phyloP scores from a whole-genome alignment of 805 yeast species.

The Wickerhamiella allomyrinae region DNA sequence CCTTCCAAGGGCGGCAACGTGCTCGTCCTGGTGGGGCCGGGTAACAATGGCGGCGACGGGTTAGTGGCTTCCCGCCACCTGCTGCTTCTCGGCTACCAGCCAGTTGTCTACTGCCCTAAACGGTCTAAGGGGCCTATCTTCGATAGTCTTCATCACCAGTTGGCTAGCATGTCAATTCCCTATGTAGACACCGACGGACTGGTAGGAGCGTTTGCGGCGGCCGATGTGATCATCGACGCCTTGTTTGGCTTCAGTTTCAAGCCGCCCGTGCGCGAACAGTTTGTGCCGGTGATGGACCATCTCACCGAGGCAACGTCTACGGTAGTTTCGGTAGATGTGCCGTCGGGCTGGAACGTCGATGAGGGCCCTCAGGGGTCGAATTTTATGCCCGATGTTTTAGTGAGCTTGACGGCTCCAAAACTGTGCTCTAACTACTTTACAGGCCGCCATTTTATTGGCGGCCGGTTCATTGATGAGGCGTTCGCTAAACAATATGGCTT shows the following conservation, averaged over 20 bases:
- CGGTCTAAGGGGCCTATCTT: constrained; percentile 44
- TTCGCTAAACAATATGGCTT: constrained; percentile 66
- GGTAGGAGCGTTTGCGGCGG: constrained; percentile 20
- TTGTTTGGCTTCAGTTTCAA: constrained; percentile 87
- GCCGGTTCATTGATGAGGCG: constrained; percentile 56
- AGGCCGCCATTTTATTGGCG: constrained; percentile 70
- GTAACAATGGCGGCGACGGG: constrained; percentile 93
- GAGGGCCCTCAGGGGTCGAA: constrained; percentile 45
- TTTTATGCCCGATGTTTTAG: constrained; percentile 51
- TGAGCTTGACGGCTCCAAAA: constrained; percentile 88
- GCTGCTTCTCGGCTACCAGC: constrained; percentile 61
- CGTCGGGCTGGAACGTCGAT: constrained; percentile 97
- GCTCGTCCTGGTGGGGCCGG: constrained; percentile 79
- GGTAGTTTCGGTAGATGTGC: constrained; percentile 74
- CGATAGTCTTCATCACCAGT: constrained; percentile 47
- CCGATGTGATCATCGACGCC: constrained; percentile 56
- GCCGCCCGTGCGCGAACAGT: constrained; percentile 78
- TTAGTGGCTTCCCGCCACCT: constrained; percentile 89
- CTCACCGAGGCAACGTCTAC: constrained; percentile 35
- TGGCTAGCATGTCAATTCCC: constrained; percentile 47
- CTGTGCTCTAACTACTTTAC: constrained; percentile 53
- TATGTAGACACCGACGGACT: constrained; percentile 26
- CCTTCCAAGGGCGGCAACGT: constrained; percentile 34
- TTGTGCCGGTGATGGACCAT: constrained; percentile 33
- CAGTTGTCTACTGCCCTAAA: constrained; percentile 70